These are phyloP conservation scores for Ophiostoma sp. DNA, from an alignment of 2,329 filamentous ascomycete species.

Conservation along the genomic window DNA sequence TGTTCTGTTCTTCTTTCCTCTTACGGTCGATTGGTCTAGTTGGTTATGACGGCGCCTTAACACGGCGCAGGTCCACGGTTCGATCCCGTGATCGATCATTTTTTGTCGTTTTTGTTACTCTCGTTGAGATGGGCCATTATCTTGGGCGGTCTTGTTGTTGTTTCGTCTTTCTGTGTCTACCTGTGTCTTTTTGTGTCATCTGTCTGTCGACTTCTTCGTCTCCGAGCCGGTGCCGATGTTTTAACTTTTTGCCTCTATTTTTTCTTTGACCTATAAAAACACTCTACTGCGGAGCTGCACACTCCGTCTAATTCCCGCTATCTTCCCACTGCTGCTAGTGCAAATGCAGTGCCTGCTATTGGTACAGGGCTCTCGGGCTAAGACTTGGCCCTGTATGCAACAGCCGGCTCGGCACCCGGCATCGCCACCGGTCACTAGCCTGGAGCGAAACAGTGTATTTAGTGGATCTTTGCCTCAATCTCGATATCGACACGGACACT, in stretches of 20 bases:
- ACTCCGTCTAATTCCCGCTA: neutral
- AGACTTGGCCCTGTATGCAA: neutral
- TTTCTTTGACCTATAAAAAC: neutral
- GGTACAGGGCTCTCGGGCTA: too few relatives aligned
- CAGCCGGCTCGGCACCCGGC: slow-evolving; percentile 6
- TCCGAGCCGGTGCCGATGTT: neutral
- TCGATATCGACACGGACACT: neutral
- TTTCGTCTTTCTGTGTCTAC: neutral
- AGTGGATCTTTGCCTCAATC: neutral
- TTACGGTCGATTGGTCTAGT: slow-evolving; percentile 1
- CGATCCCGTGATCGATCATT: neutral
- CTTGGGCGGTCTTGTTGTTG: too few relatives aligned
- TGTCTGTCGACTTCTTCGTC: neutral
- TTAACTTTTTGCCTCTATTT: neutral
- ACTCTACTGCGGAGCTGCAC: neutral
- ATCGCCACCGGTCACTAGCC: neutral
- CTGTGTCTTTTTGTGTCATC: neutral
- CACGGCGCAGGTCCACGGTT: neutral
- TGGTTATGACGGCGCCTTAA: slow-evolving; percentile 1
- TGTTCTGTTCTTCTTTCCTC: neutral
- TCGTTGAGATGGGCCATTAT: too few relatives aligned
- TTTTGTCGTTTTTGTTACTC: neutral
- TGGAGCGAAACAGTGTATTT: neutral
- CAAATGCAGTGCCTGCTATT: neutral
- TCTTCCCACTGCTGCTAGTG: neutral